Evolutionary conservation across 2,329 filamentous ascomycete genomes (phyloP), one percentile per base, ranked within the genome.

Genomic region (Alternaria infectoria): DNA sequence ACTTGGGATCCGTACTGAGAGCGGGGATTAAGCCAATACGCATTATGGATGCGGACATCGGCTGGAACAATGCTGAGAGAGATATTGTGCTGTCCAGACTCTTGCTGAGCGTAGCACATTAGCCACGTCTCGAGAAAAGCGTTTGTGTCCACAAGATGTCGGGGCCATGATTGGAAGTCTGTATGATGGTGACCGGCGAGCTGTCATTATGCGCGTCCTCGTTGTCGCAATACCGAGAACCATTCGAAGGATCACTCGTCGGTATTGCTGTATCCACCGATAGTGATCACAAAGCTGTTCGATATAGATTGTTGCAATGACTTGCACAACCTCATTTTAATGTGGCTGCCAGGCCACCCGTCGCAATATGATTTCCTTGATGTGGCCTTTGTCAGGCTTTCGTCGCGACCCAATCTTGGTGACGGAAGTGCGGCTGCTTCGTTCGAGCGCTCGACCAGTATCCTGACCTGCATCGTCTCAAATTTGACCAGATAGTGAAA

Each of bases 371-470:
- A n/a, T 36, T 4, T 36, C 32, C 15, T 36, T n/a, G 32, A 5
- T 17, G 9, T 40, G 8, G 2, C 36, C 36, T 17, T 17, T 40
- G n/a, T 40, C 36, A 17, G 15, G 5, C 36, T 40, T 5, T 17
- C n/a, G 15, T 3, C 2, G 15, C 36, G 36, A n/a, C 9, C 36
- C 4, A 5, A 6, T 17, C 36, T 6, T 40, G 15, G n/a, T 40
- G 36, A 2, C 15, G 2, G 15, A 17, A 6, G 15, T 40, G 36
- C n/a, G 8, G n/a, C 36, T 8, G 0, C 15, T 40, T 40, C 15
- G 36, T 40, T 10, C 1, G 15, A 17, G 4, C n/a, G 1, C 1
- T 1, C 15, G 0, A 40, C 8, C 8, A 2, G 9, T 2, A 6
- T 40, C 4, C 9, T 40, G n/a, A 40, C 36, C n/a, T 10, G 9